Percentiles rank a stretch among this genome's conserved stretches.
These are phyloP conservation scores for Teratosphaeria destructans DNA, from an alignment of 2,329 filamentous ascomycete genomes.

Conservation along the genomic window DNA sequence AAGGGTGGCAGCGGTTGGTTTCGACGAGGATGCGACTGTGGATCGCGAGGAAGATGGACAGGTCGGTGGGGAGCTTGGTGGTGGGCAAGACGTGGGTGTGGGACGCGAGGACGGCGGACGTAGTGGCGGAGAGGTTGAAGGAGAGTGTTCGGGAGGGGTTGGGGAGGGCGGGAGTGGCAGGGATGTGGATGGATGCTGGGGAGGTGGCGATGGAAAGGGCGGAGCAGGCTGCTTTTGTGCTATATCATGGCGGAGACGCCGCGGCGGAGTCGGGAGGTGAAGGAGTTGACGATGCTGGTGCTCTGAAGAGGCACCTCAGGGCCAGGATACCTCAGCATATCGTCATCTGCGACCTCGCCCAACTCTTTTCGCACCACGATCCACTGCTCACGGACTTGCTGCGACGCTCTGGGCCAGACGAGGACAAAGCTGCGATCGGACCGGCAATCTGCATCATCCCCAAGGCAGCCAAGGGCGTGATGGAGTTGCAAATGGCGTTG, in stretches of 20 bases:
- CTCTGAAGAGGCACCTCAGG: neutral
- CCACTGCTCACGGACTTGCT: neutral
- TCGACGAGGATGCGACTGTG: constrained; percentile 6
- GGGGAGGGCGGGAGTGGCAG: constrained; percentile 20
- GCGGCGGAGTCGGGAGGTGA: neutral
- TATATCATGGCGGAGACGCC: neutral
- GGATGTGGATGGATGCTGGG: neutral
- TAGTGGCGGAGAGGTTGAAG: constrained; percentile 44
- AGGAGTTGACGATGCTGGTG: neutral
- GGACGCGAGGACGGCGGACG: constrained; percentile 45
- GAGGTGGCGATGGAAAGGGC: neutral
- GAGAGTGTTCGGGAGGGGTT: constrained; percentile 39
- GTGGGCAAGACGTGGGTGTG: constrained; percentile 6
- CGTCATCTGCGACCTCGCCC: neutral
- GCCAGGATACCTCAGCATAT: neutral
- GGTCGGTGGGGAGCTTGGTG: neutral
- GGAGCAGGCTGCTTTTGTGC: neutral
- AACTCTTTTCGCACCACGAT: neutral
- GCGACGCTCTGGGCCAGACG: neutral
- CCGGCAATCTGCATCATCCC: neutral
- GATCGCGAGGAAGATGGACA: constrained; percentile 2
- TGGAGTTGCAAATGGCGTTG: neutral
- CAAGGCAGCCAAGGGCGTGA: neutral
- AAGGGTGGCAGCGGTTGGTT: constrained; percentile 4
- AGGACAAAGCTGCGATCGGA: neutral